These are phyloP conservation scores for Pilaira anomala DNA, from an alignment of 192 early-diverging fungal species.

Conservation along the genomic window DNA sequence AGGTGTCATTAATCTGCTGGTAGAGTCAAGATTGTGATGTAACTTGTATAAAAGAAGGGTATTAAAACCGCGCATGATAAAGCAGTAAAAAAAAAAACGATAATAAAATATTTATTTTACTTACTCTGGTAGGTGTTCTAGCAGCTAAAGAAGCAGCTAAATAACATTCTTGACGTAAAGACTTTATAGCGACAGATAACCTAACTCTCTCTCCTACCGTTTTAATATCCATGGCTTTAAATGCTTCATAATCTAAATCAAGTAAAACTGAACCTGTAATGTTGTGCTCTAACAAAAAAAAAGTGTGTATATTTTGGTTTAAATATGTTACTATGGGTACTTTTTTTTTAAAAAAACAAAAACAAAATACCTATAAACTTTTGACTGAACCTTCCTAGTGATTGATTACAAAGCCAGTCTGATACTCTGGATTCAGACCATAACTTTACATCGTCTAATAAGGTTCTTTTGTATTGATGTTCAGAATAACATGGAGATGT, in stretches of 20 bases:
- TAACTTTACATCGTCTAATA: constrained; percentile 28
- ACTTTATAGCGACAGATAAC: constrained; percentile 73
- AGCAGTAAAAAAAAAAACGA: neutral
- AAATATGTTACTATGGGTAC: too few species aligned
- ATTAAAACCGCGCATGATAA: too few species aligned
- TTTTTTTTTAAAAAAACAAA: too few species aligned
- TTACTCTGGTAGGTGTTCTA: constrained; percentile 20
- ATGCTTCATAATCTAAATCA: constrained; percentile 77
- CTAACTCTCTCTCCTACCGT: constrained; percentile 83
- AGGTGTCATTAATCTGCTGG: neutral
- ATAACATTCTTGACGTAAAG: constrained; percentile 62
- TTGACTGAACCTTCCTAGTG: constrained; percentile 19
- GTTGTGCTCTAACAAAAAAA: constrained; percentile 55
- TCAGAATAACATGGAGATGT: constrained; percentile 37
- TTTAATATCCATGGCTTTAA: constrained; percentile 79
- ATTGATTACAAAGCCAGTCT: constrained; percentile 32
- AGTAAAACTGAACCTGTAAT: constrained; percentile 80
- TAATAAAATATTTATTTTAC: neutral
- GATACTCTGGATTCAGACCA: constrained; percentile 35
- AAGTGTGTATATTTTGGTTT: neutral
- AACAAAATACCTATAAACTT: constrained; percentile 37
- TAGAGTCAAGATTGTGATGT: neutral
- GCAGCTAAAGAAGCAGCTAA: constrained; percentile 24
- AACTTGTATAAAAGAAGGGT: neutral
- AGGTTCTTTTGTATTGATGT: constrained; percentile 8